Evolutionary conservation across 2,329 filamentous ascomycete species (phyloP).

Genomic region (Fusarium stilboides): DNA sequence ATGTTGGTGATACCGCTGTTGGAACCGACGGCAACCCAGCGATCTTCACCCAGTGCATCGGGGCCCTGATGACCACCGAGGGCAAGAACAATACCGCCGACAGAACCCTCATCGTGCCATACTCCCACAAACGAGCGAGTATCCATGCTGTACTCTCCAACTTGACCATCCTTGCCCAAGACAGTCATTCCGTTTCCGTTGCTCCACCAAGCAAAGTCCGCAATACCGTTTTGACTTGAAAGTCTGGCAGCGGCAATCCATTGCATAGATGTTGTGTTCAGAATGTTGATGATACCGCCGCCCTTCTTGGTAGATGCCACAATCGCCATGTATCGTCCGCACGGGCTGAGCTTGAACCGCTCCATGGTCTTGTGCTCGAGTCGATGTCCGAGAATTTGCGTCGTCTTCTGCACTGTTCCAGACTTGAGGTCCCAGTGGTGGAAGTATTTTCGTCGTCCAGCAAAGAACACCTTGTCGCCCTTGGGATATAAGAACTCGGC

Average conservation of each 20-base stretch:
- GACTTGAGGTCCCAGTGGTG: conserved; percentile 92
- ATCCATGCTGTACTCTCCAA: conserved; percentile 88
- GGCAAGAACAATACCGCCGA: conserved; percentile 85
- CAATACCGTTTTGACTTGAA: conserved; percentile 85
- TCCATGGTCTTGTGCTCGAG: conserved; percentile 94
- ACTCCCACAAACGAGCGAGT: conserved; percentile 79
- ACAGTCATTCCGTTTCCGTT: conserved; percentile 86
- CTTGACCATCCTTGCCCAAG: conserved; percentile 87
- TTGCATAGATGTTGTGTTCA: conserved; percentile 85
- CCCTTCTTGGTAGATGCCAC: conserved; percentile 86
- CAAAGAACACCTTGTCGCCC: conserved; percentile 87
- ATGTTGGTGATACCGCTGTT: conserved; percentile 92
- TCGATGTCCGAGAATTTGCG: conserved; percentile 79
- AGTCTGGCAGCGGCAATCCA: conserved; percentile 89
- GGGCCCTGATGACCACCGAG: conserved; percentile 80
- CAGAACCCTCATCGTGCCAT: conserved; percentile 92
- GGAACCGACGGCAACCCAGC: conserved; percentile 91
- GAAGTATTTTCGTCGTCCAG: conserved; percentile 90
- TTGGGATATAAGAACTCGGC: conserved; percentile 82
- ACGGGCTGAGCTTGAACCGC: conserved; percentile 87
- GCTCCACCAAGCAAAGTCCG: conserved; percentile 94
- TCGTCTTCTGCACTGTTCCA: conserved; percentile 86
- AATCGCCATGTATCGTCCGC: conserved; percentile 88
- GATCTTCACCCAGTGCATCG: conserved; percentile 78
- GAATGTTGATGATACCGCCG: conserved; percentile 88